A percentile compares a stretch with the other conserved stretches of the same genome.
phyloP scores from a whole-genome alignment of 177 flowering plant genomes.

The Telopea speciosissima region DNA sequence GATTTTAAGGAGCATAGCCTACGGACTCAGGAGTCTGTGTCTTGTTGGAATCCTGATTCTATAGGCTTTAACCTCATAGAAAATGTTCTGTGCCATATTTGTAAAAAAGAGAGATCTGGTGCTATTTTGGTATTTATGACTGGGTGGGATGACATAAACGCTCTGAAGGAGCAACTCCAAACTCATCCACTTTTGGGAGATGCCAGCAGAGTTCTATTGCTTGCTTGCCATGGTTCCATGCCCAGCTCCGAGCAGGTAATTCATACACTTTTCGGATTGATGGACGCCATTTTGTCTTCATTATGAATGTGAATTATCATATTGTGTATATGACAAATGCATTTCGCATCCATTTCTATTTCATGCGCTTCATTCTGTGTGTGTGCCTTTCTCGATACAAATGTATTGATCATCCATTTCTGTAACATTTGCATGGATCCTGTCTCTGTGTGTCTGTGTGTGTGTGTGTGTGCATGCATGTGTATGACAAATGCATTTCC shows the following conservation, averaged over 20 bases:
- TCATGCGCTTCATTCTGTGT: too few relatives aligned
- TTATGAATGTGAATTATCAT: too few relatives aligned
- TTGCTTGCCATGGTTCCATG: slow-evolving; percentile 94
- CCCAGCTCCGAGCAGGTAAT: slow-evolving; percentile 87
- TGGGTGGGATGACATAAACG: slow-evolving; percentile 94
- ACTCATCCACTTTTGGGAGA: slow-evolving; percentile 68
- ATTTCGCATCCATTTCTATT: too few relatives aligned
- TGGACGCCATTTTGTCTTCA: too few relatives aligned
- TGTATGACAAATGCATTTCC: too few relatives aligned
- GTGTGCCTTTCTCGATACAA: too few relatives aligned
- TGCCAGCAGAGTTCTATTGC: slow-evolving; percentile 60
- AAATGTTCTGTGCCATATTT: slow-evolving; percentile 56
- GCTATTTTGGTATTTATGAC: slow-evolving; percentile 90
- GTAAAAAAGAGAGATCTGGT: slow-evolving; percentile 67
- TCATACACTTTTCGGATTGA: too few relatives aligned
- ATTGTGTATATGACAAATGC: too few relatives aligned
- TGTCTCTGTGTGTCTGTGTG: too few relatives aligned
- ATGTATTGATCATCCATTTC: too few relatives aligned
- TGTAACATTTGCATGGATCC: too few relatives aligned
- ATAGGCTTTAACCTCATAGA: slow-evolving; percentile 84
- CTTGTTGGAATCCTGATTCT: slow-evolving; percentile 89
- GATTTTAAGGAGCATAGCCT: slow-evolving; percentile 48
- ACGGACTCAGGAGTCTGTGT: slow-evolving; percentile 59
- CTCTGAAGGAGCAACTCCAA: slow-evolving; percentile 74
- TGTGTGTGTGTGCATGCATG: too few relatives aligned